These are phyloP conservation scores for Capronia coronata DNA, from an alignment of 2,329 filamentous ascomycete species.

Conservation along the genomic window DNA sequence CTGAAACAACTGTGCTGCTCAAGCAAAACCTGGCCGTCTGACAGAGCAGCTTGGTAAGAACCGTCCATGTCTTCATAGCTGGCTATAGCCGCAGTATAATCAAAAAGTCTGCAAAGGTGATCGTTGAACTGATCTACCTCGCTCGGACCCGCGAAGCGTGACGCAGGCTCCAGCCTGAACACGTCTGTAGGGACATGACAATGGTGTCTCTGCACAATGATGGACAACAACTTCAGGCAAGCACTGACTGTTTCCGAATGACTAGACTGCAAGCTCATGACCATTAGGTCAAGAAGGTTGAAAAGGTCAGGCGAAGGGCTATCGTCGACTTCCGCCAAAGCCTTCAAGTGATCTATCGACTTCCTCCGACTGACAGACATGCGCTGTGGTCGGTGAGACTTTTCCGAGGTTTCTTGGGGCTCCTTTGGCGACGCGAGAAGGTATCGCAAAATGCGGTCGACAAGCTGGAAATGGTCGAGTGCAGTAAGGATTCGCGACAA, in stretches of 20 bases:
- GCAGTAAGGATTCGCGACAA: slow-evolving; percentile 83
- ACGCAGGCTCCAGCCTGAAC: slow-evolving; percentile 44
- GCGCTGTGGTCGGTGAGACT: slow-evolving; percentile 27
- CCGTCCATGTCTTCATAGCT: slow-evolving; percentile 36
- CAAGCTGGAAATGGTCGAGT: slow-evolving; percentile 86
- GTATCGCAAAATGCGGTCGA: slow-evolving; percentile 89
- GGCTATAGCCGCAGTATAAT: slow-evolving; percentile 35
- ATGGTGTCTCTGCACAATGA: slow-evolving; percentile 81
- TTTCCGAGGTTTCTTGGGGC: slow-evolving; percentile 33
- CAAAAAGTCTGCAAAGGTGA: slow-evolving; percentile 36
- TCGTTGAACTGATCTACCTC: slow-evolving; percentile 36
- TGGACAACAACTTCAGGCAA: slow-evolving; percentile 77
- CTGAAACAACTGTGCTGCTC: slow-evolving; percentile 27
- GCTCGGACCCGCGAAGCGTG: slow-evolving; percentile 52
- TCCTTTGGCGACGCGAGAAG: slow-evolving; percentile 65
- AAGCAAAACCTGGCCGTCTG: slow-evolving; percentile 31
- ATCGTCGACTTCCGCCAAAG: slow-evolving; percentile 69
- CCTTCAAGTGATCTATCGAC: slow-evolving; percentile 78
- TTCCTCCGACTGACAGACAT: slow-evolving; percentile 64
- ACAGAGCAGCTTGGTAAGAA: slow-evolving; percentile 41
- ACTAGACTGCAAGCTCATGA: slow-evolving; percentile 74
- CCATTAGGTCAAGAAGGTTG: slow-evolving; percentile 83
- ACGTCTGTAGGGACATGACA: slow-evolving; percentile 74
- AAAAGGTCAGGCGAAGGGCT: slow-evolving; percentile 78
- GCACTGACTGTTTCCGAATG: slow-evolving; percentile 87